phyloP scores from a whole-genome alignment of 2,329 filamentous ascomycete genomes.

The Colletotrichum scovillei region DNA sequence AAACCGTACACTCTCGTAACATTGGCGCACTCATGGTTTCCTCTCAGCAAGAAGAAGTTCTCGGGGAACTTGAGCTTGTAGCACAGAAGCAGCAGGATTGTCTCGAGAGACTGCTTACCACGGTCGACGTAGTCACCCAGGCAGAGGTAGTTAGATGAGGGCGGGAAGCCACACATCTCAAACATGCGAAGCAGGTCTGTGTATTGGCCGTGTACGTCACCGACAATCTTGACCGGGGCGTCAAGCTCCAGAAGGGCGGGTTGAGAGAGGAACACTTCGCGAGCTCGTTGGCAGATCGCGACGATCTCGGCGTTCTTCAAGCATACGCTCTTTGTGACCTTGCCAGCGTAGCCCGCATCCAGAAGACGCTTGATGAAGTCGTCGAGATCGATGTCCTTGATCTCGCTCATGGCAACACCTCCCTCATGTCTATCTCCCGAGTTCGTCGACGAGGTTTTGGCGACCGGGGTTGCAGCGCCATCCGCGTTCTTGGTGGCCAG shows the following conservation, averaged over 20 bases:
- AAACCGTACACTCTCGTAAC: slow-evolving; percentile 97
- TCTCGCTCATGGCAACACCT: slow-evolving; percentile 84
- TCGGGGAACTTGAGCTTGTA: slow-evolving; percentile 98
- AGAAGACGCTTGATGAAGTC: slow-evolving; percentile 96
- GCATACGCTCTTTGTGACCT: slow-evolving; percentile 97
- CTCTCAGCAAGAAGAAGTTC: slow-evolving; percentile 95
- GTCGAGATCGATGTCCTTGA: slow-evolving; percentile 94
- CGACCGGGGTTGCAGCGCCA: slow-evolving; percentile 74
- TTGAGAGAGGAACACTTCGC: slow-evolving; percentile 91
- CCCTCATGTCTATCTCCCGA: slow-evolving; percentile 57
- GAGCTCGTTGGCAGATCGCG: slow-evolving; percentile 88
- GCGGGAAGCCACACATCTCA: slow-evolving; percentile 98
- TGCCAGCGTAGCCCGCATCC: slow-evolving; percentile 94
- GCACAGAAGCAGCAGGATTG: slow-evolving; percentile 90
- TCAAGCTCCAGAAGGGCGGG: slow-evolving; percentile 92
- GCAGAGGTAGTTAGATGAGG: slow-evolving; percentile 91
- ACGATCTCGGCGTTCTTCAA: slow-evolving; percentile 98
- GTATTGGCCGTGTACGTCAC: slow-evolving; percentile 96
- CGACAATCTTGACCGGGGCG: slow-evolving; percentile 96
- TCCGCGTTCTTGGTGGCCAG: slow-evolving; percentile 77
- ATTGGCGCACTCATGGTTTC: slow-evolving; percentile 97
- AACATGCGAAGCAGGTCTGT: slow-evolving; percentile 97
- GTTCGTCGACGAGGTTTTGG: slow-evolving; percentile 44
- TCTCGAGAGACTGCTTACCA: slow-evolving; percentile 95
- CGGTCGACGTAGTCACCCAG: slow-evolving; percentile 96